Base-by-base conservation (phyloP, 345 rosid genomes). In the Punica granatum region DNA sequence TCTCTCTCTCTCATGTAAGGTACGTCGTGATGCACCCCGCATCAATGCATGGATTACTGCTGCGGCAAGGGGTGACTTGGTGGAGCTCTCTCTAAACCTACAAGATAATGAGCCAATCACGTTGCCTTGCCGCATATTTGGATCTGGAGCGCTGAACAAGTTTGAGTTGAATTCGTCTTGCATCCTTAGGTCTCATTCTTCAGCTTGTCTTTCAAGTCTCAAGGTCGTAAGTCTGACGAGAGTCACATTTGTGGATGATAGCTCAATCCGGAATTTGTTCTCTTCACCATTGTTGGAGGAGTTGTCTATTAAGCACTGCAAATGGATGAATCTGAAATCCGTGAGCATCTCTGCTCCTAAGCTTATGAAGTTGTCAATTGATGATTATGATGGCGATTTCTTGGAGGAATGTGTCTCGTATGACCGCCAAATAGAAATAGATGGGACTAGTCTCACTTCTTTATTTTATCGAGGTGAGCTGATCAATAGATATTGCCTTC, bases 11-110 rank as follows among this genome's bases (percentile, higher is more conserved):
- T 7, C 13, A 4, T 74, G 73, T 60, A 0, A 26, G 3, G 59
- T 43, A 25, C n/a, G 36, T 32, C 33, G 21, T 19, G 70, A 68
- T 41, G 48, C 31, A 10, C 7, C 41, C 16, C 54, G 51, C 3
- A 58, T 39, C 35, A 68, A 37, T 56, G 21, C 37, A 10, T 58
- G 63, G 70, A 68, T 68, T 37, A 16, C 63, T 56, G 23, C 49
- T 3, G 11, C 14, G 1, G 46, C 34, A n/a, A 61, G 67, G 60
- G 34, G 19, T 60, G 34, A 28, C 26, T n/a, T 65, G 31, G 33
- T 14, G 37, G 60, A 43, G 39, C 60, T 74, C 2, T 1, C 3
- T 0, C 25, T 64, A 7, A 19, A 28, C 30, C 41, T 74, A 33
- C 6, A 23, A 19, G 13, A 48, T 39, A 6, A 3, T 35, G 21